Percentiles rank a stretch among this genome's conserved stretches.
Conservation (phyloP, 2,329 filamentous ascomycete genomes). For the Trichoderma guizhouense region DNA sequence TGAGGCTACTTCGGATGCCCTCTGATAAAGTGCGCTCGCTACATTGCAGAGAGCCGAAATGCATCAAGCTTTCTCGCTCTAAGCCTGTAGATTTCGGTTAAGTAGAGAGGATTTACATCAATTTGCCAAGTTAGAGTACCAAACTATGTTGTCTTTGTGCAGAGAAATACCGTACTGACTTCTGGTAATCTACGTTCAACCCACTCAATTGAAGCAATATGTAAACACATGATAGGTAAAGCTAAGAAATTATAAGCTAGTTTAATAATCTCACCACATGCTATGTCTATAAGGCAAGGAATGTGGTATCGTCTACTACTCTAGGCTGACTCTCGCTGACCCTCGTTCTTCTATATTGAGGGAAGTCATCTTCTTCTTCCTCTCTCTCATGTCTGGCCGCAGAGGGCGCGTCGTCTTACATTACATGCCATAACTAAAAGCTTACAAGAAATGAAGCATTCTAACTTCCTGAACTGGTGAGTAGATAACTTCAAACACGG, state of each 20-base stretch:
- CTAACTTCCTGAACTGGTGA: background rate
- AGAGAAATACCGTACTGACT: background rate
- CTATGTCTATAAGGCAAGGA: background rate
- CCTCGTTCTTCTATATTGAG: background rate
- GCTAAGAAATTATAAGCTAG: fast-evolving
- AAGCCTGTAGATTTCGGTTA: fast-evolving
- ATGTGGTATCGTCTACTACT: background rate
- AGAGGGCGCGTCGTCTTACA: background rate
- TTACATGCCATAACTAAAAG: background rate
- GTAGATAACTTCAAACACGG: background rate
- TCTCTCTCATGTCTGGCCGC: too few species aligned
- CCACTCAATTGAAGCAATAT: background rate
- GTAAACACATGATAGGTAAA: background rate
- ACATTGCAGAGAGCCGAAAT: background rate
- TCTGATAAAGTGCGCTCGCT: background rate
- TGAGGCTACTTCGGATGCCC: background rate
- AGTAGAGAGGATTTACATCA: background rate
- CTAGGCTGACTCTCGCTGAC: background rate
- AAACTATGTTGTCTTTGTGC: background rate
- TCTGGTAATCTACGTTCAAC: background rate
- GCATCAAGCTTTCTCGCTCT: background rate
- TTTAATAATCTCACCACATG: background rate
- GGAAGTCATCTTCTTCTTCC: background rate
- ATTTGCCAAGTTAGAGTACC: background rate
- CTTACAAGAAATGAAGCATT: background rate